Conservation (phyloP, 257 asterid species). For the Knoxia roxburghii region DNA sequence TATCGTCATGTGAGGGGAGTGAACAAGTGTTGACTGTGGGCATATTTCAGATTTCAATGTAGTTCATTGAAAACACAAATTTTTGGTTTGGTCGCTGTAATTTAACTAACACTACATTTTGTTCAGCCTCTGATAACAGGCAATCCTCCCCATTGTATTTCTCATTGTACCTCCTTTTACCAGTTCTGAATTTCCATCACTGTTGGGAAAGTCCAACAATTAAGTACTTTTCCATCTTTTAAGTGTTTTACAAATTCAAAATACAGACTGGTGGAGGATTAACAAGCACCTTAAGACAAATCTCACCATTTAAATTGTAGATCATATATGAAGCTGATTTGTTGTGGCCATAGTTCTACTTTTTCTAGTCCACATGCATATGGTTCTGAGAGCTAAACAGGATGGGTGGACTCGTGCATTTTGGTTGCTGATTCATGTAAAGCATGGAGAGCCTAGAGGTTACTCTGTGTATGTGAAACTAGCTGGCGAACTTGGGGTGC, state of each 20-base stretch:
- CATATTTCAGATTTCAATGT: background rate
- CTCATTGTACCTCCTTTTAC: background rate
- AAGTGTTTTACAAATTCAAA: background rate
- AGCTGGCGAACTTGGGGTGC: background rate
- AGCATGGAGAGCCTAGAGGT: no score
- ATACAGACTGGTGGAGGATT: background rate
- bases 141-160: background rate
- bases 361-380: background rate
- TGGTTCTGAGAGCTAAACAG: no score
- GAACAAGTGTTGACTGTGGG: background rate
- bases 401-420: background rate
- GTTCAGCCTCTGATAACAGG: conserved; percentile 6
- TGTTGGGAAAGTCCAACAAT: background rate
- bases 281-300: background rate
- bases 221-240: background rate
- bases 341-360: background rate
- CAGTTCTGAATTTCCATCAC: background rate
- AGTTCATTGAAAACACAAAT: background rate
- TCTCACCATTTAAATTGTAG: background rate
- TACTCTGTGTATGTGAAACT: no score
- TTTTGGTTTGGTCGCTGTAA: background rate
- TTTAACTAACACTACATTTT: background rate
- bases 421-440: background rate
- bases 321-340: background rate
- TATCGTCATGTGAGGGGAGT: background rate